phyloP scores from a whole-genome alignment of 179 eudicot species.

The Actinidia arguta region DNA sequence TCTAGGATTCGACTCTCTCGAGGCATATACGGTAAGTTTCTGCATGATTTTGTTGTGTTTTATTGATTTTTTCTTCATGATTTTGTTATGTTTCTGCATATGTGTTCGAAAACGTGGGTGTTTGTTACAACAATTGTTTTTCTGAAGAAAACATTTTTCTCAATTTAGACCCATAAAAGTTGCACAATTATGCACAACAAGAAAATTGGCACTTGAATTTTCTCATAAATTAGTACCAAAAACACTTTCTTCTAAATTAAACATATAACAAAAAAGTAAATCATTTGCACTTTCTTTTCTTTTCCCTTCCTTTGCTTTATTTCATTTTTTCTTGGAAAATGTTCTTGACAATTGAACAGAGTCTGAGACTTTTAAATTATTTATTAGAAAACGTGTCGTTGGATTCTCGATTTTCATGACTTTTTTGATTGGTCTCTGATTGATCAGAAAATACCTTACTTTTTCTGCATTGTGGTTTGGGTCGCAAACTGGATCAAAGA shows the following conservation, averaged over 20 bases:
- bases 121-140: no score
- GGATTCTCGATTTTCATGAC: background rate
- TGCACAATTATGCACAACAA: no score
- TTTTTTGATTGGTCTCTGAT: background rate
- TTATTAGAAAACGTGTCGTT: background rate
- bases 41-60: background rate
- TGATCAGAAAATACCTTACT: conserved; percentile 45
- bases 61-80: background rate
- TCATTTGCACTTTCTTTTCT: no score
- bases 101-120: no score
- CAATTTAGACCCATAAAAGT: no score
- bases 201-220: no score
- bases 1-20: conserved; percentile 90
- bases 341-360: background rate
- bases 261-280: no score
- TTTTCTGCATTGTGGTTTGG: conserved; percentile 94
- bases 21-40: conserved; percentile 72
- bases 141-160: no score
- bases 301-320: no score
- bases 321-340: background rate
- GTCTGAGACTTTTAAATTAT: no score
- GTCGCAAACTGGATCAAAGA: conserved; percentile 95
- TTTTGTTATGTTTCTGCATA: background rate
- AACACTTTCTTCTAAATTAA: no score
- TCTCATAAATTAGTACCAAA: no score